Base-by-base conservation (phyloP, 2,329 filamentous ascomycete genomes). In the Ascochyta fabae region DNA sequence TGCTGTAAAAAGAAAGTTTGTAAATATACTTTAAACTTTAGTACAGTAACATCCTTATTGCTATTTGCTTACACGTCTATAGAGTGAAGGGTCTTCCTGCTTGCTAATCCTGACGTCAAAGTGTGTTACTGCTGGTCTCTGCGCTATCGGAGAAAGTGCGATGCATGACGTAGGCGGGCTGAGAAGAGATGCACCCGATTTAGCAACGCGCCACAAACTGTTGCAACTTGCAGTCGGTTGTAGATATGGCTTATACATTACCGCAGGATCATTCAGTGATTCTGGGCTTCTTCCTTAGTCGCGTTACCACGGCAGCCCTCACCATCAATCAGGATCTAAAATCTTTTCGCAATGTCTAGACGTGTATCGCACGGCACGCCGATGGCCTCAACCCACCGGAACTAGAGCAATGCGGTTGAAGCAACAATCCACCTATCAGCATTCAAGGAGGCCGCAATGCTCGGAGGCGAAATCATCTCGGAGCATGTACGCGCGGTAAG, bases 161-260 rank as follows among this genome's bases (percentile, higher is more conserved):
- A 51, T 41, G 31, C 24, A 40, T 59, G 51, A 54, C 51, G 51
- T 54, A 48, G 39, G 45, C 34, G 24, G 24, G 33, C 4, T 26
- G 33, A 39, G n/a, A 38, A 44, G 33, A 48, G 45, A 45, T 40
- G 51, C 51, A 54, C 31, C 22, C 33, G 6, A 29, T 29, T 29
- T 29, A 4, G 40, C 45, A n/a, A 33, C 40, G 40, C 39, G 44
- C 27, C 15, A 31, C 9, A 6, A 12, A 7, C 22, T 29, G 29
- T 12, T 4, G 16, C 16, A 29, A 10, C 5, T 43, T 35, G 47
- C 12, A 36, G 16, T 39, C 6, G 19, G 22, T 4, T 35, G 16
- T 19, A 19, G 19, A 19, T 19, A 19, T 3, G 19, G 19, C 19
- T 19, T 19, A 19, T 19, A 19, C 19, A 19, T 19, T 19, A 19